Conservation (phyloP, 768 basidiomycete species). For the Auricularia heimuer region DNA sequence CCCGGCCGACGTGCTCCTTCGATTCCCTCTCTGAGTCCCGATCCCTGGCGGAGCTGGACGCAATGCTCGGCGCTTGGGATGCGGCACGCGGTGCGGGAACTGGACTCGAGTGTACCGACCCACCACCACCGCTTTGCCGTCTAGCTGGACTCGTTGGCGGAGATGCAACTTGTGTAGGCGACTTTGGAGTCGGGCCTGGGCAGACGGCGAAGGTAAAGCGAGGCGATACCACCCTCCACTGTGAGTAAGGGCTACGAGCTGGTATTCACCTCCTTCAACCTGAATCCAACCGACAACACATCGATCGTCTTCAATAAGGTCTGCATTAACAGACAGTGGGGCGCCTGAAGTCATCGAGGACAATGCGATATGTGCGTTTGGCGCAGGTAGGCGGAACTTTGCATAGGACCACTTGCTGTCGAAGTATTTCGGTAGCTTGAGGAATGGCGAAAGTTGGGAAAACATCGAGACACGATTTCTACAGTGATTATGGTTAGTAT, state of each 20-base stretch:
- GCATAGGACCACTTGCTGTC: conserved; percentile 96
- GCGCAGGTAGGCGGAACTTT: conserved; percentile 79
- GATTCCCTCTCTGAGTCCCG: background rate
- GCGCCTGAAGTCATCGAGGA: conserved; percentile 52
- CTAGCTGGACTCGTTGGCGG: conserved; percentile 23
- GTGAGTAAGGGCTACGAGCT: conserved; percentile 78
- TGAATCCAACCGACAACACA: conserved; percentile 84
- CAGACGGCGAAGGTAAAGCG: conserved; percentile 29
- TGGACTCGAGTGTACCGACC: background rate
- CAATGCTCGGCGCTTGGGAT: background rate
- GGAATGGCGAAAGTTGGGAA: conserved; percentile 66
- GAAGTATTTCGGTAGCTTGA: conserved; percentile 84
- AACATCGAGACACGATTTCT: conserved; percentile 82
- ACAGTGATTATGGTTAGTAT: conserved; percentile 7
- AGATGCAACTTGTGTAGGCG: conserved; percentile 23
- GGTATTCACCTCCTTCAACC: conserved; percentile 35
- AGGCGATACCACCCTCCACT: conserved; percentile 90
- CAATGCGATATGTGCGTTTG: conserved; percentile 72
- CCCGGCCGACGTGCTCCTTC: background rate
- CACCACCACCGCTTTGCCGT: background rate
- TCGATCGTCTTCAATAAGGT: conserved; percentile 70
- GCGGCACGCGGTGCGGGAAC: background rate
- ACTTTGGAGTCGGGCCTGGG: conserved; percentile 11
- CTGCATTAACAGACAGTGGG: conserved; percentile 32
- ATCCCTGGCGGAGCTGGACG: background rate